These are phyloP conservation scores for Aspergillus chevalieri DNA, from an alignment of 2,329 filamentous ascomycete species.

Conservation along the genomic window DNA sequence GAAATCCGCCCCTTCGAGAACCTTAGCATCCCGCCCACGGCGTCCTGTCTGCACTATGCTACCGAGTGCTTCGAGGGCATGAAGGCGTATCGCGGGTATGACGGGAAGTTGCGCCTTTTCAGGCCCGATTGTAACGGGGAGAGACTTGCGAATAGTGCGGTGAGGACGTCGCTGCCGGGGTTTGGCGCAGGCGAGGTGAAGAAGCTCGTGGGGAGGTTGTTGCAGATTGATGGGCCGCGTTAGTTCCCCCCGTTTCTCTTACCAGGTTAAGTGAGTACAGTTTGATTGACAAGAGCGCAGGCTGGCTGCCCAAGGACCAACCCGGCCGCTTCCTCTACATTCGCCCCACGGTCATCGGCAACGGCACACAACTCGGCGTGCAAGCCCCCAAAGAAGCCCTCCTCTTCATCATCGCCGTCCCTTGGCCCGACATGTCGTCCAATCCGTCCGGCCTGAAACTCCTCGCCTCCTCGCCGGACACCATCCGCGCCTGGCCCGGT, in stretches of 20 bases:
- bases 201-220: slow-evolving; percentile 68
- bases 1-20: slow-evolving; percentile 72
- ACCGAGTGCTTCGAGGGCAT: slow-evolving; percentile 86
- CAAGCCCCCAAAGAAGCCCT: slow-evolving; percentile 75
- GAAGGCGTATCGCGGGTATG: slow-evolving; percentile 64
- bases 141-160: slow-evolving; percentile 52
- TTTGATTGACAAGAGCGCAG: slow-evolving; percentile 28
- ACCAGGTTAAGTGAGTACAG: neutral
- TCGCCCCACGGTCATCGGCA: slow-evolving; percentile 80
- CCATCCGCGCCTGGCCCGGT: slow-evolving; percentile 85
- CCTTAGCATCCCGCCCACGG: slow-evolving; percentile 71
- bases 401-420: slow-evolving; percentile 69
- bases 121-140: slow-evolving; percentile 66
- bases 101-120: slow-evolving; percentile 70
- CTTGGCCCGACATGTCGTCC: slow-evolving; percentile 27
- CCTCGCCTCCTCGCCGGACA: slow-evolving; percentile 72
- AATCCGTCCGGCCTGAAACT: slow-evolving; percentile 52
- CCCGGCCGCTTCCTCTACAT: slow-evolving; percentile 72
- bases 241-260: slow-evolving; percentile 37
- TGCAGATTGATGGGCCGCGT: slow-evolving; percentile 52
- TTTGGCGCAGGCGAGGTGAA: slow-evolving; percentile 68
- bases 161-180: slow-evolving; percentile 65
- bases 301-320: slow-evolving; percentile 65
- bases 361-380: slow-evolving; percentile 72
- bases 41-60: slow-evolving; percentile 78